Base-by-base conservation (phyloP, 345 rosid species). In the Pistacia vera region DNA sequence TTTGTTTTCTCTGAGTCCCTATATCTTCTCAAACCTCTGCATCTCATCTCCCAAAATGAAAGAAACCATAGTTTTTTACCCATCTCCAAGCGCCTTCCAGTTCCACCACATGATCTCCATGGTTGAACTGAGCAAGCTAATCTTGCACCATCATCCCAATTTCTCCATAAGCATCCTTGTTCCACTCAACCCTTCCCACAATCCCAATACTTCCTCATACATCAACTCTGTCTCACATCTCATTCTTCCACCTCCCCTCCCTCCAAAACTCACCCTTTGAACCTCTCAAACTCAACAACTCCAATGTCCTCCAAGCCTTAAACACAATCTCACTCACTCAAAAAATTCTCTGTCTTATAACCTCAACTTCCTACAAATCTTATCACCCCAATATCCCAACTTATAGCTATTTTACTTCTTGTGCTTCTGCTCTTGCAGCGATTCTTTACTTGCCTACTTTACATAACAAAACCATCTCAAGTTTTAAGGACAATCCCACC, bases 61-160 rank as follows among this genome's bases (percentile, higher is more conserved):
- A 72, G 70, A 71, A 58, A 41, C 66, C 20, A 60, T 76, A 72
- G 74, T 68, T 0, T 52, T 80, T 13, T 72, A 61, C 44, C 74
- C 77, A 25, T 12, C 70, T 54, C 77, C 77, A 6, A 49, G 54
- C 20, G 70, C 61, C 36, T 60, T 77, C 10, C 73, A 74, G 52
- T 60, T 77, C 10, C 73, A 74, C 59, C 83, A 71, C 36, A 22
- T 72, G 8, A 11, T 75, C 30, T 75, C 79, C 30, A 76, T 76
- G 77, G 80, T 80, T 1, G 78, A 81, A 79, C 71, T 77, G 16
- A 66, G 56, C 20, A 81, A 81, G 75, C 80, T 77, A 6, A 77
- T 81, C 33, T 64, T 73, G 63, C 30, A 63, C n/a, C 79, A 66
- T 14, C 60, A 4, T 58, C 18, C 75, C 25, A 17, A 22, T 41